Evolutionary conservation across 441 rosid genomes (phyloP).

Genomic region (Eutrema salsugineum): DNA sequence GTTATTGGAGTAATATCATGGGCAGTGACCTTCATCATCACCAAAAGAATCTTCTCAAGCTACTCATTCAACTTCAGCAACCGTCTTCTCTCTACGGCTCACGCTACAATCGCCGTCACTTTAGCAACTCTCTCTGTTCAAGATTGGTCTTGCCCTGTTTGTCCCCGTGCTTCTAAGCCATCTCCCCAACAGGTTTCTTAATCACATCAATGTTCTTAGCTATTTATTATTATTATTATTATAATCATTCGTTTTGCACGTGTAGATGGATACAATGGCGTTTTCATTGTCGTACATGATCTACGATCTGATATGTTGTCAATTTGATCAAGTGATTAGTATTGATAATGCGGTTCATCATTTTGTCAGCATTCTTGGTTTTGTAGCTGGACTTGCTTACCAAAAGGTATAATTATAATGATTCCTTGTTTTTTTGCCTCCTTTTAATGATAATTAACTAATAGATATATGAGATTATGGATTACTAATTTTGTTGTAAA

Average conservation of each 20-base stretch:
- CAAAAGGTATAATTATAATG: slow-evolving; percentile 41
- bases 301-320: slow-evolving; percentile 66
- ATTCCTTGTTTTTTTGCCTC: not conserved
- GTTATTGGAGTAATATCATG: slow-evolving; percentile 53
- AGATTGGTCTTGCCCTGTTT: slow-evolving; percentile 77
- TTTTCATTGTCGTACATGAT: slow-evolving; percentile 60
- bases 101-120: slow-evolving; percentile 56
- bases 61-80: slow-evolving; percentile 72
- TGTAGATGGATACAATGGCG: slow-evolving; percentile 40
- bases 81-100: slow-evolving; percentile 66
- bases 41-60: slow-evolving; percentile 39
- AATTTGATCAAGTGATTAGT: slow-evolving; percentile 37
- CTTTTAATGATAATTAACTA: not conserved
- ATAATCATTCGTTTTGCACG: not conserved
- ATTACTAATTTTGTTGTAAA: not conserved
- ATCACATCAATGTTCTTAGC: not conserved
- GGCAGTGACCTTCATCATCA: slow-evolving; percentile 40
- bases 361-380: slow-evolving; percentile 69
- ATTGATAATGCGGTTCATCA: slow-evolving; percentile 75
- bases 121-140: slow-evolving; percentile 66
- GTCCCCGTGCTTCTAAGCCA: slow-evolving; percentile 56
- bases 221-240: not conserved
- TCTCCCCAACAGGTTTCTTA: slow-evolving; percentile 37
- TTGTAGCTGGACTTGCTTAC: slow-evolving; percentile 60
- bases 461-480: not conserved